These are phyloP conservation scores for Trichoderma sp. DNA, from an alignment of 2,329 filamentous ascomycete species.

Conservation along the genomic window DNA sequence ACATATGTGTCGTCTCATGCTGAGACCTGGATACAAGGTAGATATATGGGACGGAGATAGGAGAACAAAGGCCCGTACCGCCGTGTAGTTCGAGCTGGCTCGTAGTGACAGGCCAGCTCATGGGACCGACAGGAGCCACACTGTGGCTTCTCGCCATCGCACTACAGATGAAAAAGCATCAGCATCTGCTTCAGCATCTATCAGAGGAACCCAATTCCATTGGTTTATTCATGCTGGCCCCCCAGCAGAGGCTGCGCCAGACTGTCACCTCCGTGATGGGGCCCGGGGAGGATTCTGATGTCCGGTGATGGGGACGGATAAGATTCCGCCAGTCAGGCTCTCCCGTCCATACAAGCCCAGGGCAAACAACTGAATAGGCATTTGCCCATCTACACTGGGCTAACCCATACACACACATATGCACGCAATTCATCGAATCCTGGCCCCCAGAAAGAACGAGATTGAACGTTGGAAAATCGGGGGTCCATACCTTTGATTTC, in stretches of 20 bases:
- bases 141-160: constrained; percentile 16
- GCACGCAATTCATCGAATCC: neutral
- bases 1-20: neutral
- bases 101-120: constrained; percentile 9
- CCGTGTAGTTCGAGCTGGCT: constrained; percentile 2
- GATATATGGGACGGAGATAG: neutral
- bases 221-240: neutral
- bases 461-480: neutral
- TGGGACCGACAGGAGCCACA: constrained; percentile 18
- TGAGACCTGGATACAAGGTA: neutral
- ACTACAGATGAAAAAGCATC: neutral
- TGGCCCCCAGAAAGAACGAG: neutral
- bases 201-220: neutral
- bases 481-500: constrained; percentile 20
- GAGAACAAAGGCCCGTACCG: neutral
- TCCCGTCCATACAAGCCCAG: neutral
- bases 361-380: neutral
- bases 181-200: neutral
- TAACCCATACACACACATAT: neutral
- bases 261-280: neutral
- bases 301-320: neutral
- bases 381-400: neutral
- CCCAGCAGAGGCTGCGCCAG: neutral
- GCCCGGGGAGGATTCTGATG: neutral
- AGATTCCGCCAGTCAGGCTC: neutral